Percentiles rank a stretch among this genome's conserved stretches.
These are phyloP conservation scores for Schizochytrium sp. DNA, from an alignment of 108 stramenopile genomes.

Conservation along the genomic window DNA sequence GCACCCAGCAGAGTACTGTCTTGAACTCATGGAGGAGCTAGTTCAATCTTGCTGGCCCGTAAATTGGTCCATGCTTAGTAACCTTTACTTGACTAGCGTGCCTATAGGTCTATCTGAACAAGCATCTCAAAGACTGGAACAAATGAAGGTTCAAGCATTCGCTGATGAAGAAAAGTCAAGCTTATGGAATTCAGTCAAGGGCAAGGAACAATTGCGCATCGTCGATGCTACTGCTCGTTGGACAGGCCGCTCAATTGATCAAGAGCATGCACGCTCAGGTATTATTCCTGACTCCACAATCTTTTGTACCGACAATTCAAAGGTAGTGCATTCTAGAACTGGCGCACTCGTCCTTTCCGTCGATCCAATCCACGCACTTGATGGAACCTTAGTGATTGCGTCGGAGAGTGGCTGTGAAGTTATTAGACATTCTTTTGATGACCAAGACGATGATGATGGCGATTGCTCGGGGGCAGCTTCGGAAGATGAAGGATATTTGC, in stretches of 20 bases:
- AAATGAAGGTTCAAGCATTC: conserved; percentile 36
- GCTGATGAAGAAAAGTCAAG: not conserved
- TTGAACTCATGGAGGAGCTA: conserved; percentile 34
- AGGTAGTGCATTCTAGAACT: not conserved
- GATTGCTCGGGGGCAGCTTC: not conserved
- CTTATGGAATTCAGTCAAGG: conserved; percentile 28
- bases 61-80: conserved; percentile 35
- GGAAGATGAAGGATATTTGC: not conserved
- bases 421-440: not conserved
- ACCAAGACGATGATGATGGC: not conserved
- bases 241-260: conserved; percentile 25
- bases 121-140: not conserved
- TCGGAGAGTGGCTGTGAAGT: conserved; percentile 55
- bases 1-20: not conserved
- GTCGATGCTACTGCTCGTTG: conserved; percentile 40
- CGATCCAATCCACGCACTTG: conserved; percentile 44
- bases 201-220: conserved; percentile 45
- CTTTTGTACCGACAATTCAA: conserved; percentile 30
- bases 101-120: not conserved
- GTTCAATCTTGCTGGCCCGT: conserved; percentile 56
- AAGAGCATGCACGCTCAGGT: conserved; percentile 27
- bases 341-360: conserved; percentile 3
- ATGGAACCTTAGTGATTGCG: conserved; percentile 38
- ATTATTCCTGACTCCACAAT: conserved; percentile 36
- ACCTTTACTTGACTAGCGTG: not conserved